These are phyloP conservation scores for Bolboschoenoplectus hybrid DNA, from an alignment of 202 grass and related monocot species.

Conservation along the genomic window DNA sequence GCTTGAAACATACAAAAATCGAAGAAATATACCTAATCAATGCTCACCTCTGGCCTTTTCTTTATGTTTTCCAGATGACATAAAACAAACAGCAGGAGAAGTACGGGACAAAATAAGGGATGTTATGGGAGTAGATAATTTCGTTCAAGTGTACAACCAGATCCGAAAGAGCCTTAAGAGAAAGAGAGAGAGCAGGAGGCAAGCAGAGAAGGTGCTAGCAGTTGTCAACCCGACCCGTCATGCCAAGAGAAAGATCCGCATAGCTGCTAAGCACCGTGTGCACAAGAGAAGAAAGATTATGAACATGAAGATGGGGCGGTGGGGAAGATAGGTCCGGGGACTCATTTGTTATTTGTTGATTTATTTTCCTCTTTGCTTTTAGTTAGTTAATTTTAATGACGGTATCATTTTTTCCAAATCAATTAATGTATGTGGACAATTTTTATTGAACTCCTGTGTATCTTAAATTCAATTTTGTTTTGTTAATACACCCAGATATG, in stretches of 20 bases:
- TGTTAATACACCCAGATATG: not conserved
- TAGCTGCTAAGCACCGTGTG: constrained; percentile 60
- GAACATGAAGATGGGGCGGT: constrained; percentile 71
- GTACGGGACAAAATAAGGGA: constrained; percentile 62
- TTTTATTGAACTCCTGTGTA: not conserved
- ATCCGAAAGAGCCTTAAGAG: constrained; percentile 63
- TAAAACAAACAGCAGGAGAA: constrained; percentile 69
- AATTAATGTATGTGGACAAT: not conserved
- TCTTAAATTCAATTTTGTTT: constrained; percentile 20
- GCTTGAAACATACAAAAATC: not conserved
- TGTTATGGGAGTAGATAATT: constrained; percentile 66
- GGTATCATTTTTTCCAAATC: no score
- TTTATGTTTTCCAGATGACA: constrained; percentile 62
- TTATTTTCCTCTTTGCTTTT: not conserved
- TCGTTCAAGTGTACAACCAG: constrained; percentile 72
- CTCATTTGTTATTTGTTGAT: constrained; percentile 19
- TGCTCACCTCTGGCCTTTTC: constrained; percentile 21
- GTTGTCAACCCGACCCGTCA: constrained; percentile 66
- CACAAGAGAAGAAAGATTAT: constrained; percentile 78
- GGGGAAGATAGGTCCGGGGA: constrained; percentile 54
- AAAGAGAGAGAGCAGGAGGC: constrained; percentile 80
- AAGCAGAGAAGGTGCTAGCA: constrained; percentile 61
- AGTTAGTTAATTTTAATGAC: not conserved
- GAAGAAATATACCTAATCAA: not conserved
- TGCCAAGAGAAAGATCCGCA: constrained; percentile 75